Evolutionary conservation across 441 rosid species (phyloP).

Genomic region (Gossypium trilobum): DNA sequence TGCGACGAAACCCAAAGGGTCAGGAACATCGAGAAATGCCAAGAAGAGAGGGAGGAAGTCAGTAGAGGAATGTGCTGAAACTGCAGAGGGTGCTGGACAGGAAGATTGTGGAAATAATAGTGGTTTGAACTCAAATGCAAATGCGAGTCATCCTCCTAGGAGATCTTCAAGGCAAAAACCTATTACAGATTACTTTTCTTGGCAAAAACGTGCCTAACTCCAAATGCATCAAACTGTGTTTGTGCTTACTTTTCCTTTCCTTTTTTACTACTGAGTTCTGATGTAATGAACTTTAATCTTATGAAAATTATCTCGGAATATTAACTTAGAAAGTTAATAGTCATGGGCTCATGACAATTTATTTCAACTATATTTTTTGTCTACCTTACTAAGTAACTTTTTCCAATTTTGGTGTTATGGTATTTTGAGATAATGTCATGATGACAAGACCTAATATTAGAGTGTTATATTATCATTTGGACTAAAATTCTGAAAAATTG

Average conservation of each 20-base stretch:
- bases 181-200: neutral
- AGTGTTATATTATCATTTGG: too few species aligned
- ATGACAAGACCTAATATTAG: too few species aligned
- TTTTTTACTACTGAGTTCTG: neutral
- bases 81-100: neutral
- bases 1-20: conserved; percentile 20
- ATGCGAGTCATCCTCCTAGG: conserved; percentile 18
- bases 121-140: conserved; percentile 10
- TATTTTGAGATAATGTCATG: too few species aligned
- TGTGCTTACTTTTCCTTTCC: too few species aligned
- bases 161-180: conserved; percentile 31
- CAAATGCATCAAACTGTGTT: too few species aligned
- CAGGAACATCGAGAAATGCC: conserved; percentile 17
- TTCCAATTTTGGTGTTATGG: too few species aligned
- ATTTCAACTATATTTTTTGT: too few species aligned
- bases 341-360: too few species aligned
- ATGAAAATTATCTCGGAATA: neutral
- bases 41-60: conserved; percentile 20
- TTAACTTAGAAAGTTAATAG: neutral
- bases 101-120: conserved; percentile 17
- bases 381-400: too few species aligned
- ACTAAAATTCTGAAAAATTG: too few species aligned
- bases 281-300: neutral
- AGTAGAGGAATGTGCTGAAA: conserved; percentile 12
- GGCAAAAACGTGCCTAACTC: neutral